Evolutionary conservation across 2,329 filamentous ascomycete species (phyloP), one percentile per base, ranked within the genome.

Genomic region (Ceratocystis harringtonii): DNA sequence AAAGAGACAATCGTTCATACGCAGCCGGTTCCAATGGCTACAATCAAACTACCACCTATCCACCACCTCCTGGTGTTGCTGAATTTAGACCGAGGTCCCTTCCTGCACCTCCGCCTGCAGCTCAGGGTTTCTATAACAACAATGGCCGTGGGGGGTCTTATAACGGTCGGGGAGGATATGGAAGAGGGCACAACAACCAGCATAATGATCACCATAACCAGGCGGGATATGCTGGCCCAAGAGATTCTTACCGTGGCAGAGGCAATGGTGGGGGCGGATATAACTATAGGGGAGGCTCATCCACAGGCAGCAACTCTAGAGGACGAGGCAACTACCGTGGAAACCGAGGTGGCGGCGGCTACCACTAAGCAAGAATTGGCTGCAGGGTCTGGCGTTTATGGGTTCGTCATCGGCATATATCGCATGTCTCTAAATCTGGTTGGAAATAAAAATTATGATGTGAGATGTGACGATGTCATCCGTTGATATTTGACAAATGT

Each of bases 1-100:
- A 69, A 60, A 69, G 67, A n/a, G 69, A 71, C 62, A 67, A 43
- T 66, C 65, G 64, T n/a, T 30, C 64, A 28, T 62, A 64, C 17
- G 28, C 28, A 4, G 60, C 36, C 28, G 10, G 22, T 71, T 73
- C 45, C 68, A 70, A 10, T 69, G 69, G 4, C 70, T 72, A 17
- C 71, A 70, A 19, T 71, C 72, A 28, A 36, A 48, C 2, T 70
- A 71, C 2, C 78, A 76, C 55, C 75, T 72, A 74, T 19, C 78
- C 78, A 8, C 78, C 78, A 5, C 76, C 78, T 15, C 78, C 78
- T 44, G 78, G 78, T 5, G 71, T 74, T 58, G 72, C 74, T 17
- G 75, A 75, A 0, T 80, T 80, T 68, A 77, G 75, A 2, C 70
- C 72, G 28, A 76, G 76, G 17, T 70, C 74, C 17, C 78, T 77